Conservation (phyloP, 768 basidiomycete genomes). For the Podaxis sp. region DNA sequence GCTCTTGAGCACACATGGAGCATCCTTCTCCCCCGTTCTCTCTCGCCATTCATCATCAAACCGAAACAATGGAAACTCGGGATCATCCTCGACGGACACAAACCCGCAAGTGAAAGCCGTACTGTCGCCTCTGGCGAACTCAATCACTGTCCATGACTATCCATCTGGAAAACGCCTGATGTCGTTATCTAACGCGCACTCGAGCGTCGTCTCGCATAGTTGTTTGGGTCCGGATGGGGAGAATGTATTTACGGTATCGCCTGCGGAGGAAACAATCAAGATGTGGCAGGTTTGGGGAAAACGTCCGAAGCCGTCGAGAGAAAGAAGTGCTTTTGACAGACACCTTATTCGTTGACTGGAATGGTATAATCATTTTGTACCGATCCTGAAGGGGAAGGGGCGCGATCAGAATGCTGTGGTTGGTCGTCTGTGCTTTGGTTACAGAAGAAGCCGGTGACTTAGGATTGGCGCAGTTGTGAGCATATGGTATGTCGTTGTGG, state of each 20-base stretch:
- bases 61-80: slow-evolving; percentile 25
- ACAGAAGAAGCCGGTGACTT: not conserved
- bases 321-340: slow-evolving; percentile 44
- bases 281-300: slow-evolving; percentile 71
- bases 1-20: slow-evolving; percentile 86
- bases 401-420: not conserved
- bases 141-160: slow-evolving; percentile 72
- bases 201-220: slow-evolving; percentile 53
- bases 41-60: not conserved
- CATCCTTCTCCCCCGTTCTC: slow-evolving; percentile 40
- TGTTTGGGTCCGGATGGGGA: slow-evolving; percentile 64
- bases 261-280: slow-evolving; percentile 65
- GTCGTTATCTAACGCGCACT: slow-evolving; percentile 56
- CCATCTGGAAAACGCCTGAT: slow-evolving; percentile 54
- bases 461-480: not conserved
- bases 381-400: not conserved
- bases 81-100: slow-evolving; percentile 20
- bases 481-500: not conserved
- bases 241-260: slow-evolving; percentile 61
- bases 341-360: slow-evolving; percentile 41
- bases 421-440: not conserved
- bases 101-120: slow-evolving; percentile 48
- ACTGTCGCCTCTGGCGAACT: slow-evolving; percentile 56
- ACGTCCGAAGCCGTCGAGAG: slow-evolving; percentile 28
- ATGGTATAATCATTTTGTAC: not conserved